phyloP scores from a whole-genome alignment of 139 green algal genomes.

The Zygnema circumcarinatum region DNA sequence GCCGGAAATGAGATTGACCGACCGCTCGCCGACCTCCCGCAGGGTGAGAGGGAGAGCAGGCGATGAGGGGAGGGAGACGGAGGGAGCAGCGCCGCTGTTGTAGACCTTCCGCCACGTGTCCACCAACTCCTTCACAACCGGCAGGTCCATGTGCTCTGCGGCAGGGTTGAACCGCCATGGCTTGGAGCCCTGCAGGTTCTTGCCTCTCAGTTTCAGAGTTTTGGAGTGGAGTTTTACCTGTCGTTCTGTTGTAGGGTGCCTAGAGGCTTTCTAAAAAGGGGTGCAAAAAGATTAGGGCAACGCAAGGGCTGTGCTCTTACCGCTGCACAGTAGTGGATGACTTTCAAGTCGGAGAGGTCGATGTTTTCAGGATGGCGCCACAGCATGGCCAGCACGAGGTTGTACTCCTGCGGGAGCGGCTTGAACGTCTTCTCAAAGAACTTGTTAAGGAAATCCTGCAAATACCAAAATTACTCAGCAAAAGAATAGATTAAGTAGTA shows the following conservation, averaged over 20 bases:
- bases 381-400: conserved; percentile 21
- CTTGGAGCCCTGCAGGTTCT: conserved; percentile 28
- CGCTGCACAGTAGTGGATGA: conserved; percentile 36
- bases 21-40: too few relatives aligned
- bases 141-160: conserved; percentile 22
- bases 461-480: background rate
- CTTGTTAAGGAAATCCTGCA: conserved; percentile 31
- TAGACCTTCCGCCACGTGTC: conserved; percentile 15
- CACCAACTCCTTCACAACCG: background rate
- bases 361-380: conserved; percentile 39
- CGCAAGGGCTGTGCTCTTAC: conserved; percentile 18
- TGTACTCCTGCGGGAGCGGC: conserved; percentile 19
- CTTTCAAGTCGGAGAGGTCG: background rate
- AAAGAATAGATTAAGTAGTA: too few relatives aligned
- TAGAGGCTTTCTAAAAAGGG: background rate
- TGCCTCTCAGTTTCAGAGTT: conserved; percentile 21
- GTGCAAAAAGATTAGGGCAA: background rate
- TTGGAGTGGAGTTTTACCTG: too few relatives aligned
- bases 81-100: too few relatives aligned
- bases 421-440: conserved; percentile 13
- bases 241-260: too few relatives aligned
- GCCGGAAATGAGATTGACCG: too few relatives aligned
- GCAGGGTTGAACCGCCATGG: conserved; percentile 36
- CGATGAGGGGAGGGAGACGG: too few relatives aligned
- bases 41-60: too few relatives aligned